These are phyloP conservation scores for Botrytis hyacinthi DNA, from an alignment of 2,329 filamentous ascomycete genomes.

Conservation along the genomic window DNA sequence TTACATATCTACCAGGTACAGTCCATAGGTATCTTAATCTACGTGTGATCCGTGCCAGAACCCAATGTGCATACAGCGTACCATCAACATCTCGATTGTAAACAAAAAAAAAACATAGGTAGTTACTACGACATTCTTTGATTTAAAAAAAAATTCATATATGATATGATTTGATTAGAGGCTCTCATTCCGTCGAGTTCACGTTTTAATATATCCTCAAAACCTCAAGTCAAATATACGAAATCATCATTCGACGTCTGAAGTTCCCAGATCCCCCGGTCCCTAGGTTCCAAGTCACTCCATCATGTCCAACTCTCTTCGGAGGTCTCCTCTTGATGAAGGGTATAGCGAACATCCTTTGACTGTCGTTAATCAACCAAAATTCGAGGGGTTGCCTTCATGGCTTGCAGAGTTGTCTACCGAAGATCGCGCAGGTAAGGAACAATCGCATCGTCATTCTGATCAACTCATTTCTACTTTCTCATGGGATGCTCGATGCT, in stretches of 20 bases:
- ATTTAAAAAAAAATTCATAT: not conserved
- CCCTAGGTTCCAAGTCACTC: not conserved
- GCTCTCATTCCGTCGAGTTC: not conserved
- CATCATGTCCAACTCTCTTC: conserved; percentile 13
- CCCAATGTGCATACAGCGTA: not conserved
- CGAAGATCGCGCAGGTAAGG: conserved; percentile 35
- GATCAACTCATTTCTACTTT: not conserved
- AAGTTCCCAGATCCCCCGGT: conserved; percentile 12
- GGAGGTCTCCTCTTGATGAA: conserved; percentile 37
- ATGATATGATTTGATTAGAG: not conserved
- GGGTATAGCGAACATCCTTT: conserved; percentile 40
- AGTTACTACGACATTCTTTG: not conserved
- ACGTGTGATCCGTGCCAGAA: not conserved
- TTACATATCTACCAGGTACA: not conserved
- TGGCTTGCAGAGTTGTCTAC: conserved; percentile 33
- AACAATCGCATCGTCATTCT: not conserved
- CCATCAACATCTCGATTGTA: not conserved
- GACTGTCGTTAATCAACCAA: conserved; percentile 25
- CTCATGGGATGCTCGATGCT: not conserved
- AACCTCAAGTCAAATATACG: not conserved
- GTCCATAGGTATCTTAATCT: not conserved
- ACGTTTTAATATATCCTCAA: not conserved
- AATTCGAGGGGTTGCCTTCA: conserved; percentile 26
- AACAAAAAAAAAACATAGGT: not conserved
- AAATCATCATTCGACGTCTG: conserved; percentile 29